These are phyloP conservation scores for Pleurotus citrinopileatus DNA, from an alignment of 768 basidiomycete species.

Conservation along the genomic window DNA sequence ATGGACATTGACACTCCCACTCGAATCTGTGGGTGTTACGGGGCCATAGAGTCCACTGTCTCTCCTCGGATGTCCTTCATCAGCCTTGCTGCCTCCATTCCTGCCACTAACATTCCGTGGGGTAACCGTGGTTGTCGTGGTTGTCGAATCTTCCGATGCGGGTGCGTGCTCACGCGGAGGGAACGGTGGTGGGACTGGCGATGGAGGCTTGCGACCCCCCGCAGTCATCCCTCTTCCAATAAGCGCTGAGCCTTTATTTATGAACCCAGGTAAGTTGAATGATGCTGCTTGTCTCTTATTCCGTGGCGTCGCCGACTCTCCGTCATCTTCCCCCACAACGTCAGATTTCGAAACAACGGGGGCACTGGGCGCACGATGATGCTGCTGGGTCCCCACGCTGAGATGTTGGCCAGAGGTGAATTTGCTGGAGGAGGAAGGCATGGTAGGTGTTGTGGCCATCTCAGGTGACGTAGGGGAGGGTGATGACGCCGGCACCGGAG, in stretches of 20 bases:
- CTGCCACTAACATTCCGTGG: neutral
- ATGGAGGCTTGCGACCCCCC: neutral
- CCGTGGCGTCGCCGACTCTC: constrained; percentile 1
- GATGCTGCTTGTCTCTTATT: constrained; percentile 2
- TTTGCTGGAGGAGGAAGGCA: neutral
- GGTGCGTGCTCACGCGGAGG: constrained; percentile 3
- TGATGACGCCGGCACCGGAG: neutral
- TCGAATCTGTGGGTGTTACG: constrained; percentile 5
- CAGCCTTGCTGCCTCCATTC: neutral
- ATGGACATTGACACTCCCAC: constrained; percentile 4
- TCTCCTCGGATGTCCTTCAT: neutral
- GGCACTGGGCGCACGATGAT: constrained; percentile 1
- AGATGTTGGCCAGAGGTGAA: constrained; percentile 2
- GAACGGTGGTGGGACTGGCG: neutral
- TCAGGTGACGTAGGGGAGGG: neutral
- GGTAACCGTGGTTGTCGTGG: neutral
- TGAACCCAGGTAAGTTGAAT: constrained; percentile 5
- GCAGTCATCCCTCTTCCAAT: neutral
- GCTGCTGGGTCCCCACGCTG: neutral
- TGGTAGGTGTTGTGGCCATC: constrained; percentile 1
- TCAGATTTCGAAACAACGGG: neutral
- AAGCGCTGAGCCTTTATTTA: constrained; percentile 1
- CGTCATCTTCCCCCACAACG: neutral
- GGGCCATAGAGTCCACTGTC: constrained; percentile 3
- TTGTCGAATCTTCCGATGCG: neutral